phyloP scores from a whole-genome alignment of 2,329 filamentous ascomycete species.

The Ophiostoma sp. region DNA sequence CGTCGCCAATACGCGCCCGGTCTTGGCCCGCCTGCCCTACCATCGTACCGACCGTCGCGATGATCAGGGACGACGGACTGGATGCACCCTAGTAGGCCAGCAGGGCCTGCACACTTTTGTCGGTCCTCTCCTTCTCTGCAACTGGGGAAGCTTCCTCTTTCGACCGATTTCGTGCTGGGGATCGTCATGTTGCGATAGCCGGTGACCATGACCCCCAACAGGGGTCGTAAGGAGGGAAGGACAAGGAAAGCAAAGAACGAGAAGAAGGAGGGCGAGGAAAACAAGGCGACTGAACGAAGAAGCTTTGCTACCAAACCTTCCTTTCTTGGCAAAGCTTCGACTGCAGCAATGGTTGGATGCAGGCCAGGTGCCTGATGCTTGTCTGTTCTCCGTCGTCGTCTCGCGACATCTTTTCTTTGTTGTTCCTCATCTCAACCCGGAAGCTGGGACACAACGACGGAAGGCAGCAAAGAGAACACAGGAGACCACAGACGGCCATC shows the following conservation, averaged over 20 bases:
- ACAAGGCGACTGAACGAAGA: background rate
- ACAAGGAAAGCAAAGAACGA: background rate
- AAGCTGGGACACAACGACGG: background rate
- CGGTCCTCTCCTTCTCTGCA: background rate
- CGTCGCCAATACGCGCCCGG: slow-evolving; percentile 13
- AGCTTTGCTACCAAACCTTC: slow-evolving; percentile 6
- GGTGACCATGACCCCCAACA: background rate
- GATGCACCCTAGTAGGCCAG: background rate
- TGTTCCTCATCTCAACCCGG: background rate
- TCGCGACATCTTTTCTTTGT: background rate
- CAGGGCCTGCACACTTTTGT: background rate
- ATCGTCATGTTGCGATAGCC: slow-evolving; percentile 18
- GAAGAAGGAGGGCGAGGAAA: background rate
- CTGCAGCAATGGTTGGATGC: background rate
- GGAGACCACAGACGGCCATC: background rate
- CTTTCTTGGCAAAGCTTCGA: slow-evolving; percentile 18
- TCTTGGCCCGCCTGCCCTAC: background rate
- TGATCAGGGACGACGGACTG: slow-evolving; percentile 1
- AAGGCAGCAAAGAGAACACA: background rate
- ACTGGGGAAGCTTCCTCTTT: slow-evolving; percentile 14
- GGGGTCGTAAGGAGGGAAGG: background rate
- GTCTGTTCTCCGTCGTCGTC: background rate
- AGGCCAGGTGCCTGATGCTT: background rate
- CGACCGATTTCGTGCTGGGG: slow-evolving; percentile 16
- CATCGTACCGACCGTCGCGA: background rate